These are phyloP conservation scores for Clonostachys chloroleuca DNA, from an alignment of 2,329 filamentous ascomycete species.

Conservation along the genomic window DNA sequence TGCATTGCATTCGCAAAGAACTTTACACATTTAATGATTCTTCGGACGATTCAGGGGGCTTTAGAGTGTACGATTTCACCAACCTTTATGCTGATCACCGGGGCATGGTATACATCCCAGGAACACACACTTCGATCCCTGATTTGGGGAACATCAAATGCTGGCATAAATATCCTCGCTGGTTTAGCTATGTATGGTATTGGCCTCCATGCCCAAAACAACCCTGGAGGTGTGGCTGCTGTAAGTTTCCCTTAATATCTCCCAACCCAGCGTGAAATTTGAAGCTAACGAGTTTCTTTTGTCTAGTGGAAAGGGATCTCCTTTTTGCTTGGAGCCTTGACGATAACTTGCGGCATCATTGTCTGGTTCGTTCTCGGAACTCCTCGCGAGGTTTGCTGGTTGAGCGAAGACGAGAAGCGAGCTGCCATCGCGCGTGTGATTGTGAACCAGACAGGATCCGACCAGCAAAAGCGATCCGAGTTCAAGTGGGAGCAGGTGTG, in stretches of 20 bases:
- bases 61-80: slow-evolving; percentile 21
- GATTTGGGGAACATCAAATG: slow-evolving; percentile 23
- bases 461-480: slow-evolving; percentile 14
- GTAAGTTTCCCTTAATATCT: too few relatives aligned
- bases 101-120: slow-evolving; percentile 21
- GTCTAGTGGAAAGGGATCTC: too few relatives aligned
- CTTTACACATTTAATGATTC: slow-evolving; percentile 18
- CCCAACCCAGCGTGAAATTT: too few relatives aligned
- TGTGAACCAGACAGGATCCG: slow-evolving; percentile 17
- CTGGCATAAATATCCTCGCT: slow-evolving; percentile 21
- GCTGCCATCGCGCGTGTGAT: slow-evolving; percentile 18
- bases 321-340: too few relatives aligned
- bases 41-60: slow-evolving; percentile 18
- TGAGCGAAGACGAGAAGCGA: slow-evolving; percentile 19
- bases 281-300: too few relatives aligned
- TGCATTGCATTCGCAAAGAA: slow-evolving; percentile 18
- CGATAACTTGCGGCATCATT: too few relatives aligned
- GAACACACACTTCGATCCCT: slow-evolving; percentile 21
- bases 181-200: slow-evolving; percentile 18
- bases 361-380: slow-evolving; percentile 8
- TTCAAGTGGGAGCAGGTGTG: slow-evolving; percentile 19
- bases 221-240: too few relatives aligned
- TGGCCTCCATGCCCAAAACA: slow-evolving; percentile 8
- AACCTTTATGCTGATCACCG: slow-evolving; percentile 21
- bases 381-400: slow-evolving; percentile 20